phyloP scores from a whole-genome alignment of 768 basidiomycete species.

The Cystofilobasidium macerans region DNA sequence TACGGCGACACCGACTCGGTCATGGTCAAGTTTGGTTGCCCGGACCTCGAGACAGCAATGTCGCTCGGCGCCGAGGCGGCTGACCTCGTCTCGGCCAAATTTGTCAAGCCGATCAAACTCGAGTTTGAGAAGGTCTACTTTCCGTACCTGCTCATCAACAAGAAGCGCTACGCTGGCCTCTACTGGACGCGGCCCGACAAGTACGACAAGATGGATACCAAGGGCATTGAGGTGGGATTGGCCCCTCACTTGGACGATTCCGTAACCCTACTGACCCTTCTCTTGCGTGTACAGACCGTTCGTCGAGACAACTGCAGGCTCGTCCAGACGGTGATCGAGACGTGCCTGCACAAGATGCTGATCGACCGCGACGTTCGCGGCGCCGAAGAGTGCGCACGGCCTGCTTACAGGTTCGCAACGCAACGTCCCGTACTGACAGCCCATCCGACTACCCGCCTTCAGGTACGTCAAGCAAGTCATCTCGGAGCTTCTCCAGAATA shows the following conservation, averaged over 20 bases:
- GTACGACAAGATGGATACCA: constrained; percentile 99
- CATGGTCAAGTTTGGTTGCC: constrained; percentile 93
- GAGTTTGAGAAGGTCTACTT: constrained; percentile 99
- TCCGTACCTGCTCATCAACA: constrained; percentile 93
- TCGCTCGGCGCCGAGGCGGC: constrained; percentile 84
- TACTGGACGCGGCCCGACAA: constrained; percentile 95
- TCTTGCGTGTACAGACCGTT: constrained; percentile 57
- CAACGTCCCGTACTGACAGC: too few relatives aligned
- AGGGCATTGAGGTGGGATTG: constrained; percentile 81
- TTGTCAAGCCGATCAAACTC: constrained; percentile 90
- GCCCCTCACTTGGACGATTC: too few relatives aligned
- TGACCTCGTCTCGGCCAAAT: constrained; percentile 75
- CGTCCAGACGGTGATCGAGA: constrained; percentile 94
- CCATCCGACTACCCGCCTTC: too few relatives aligned
- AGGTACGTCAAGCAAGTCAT: constrained; percentile 92
- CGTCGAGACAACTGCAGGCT: constrained; percentile 97
- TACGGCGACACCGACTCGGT: constrained; percentile 99
- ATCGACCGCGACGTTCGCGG: constrained; percentile 88
- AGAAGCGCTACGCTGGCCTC: constrained; percentile 94
- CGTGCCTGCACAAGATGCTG: constrained; percentile 93
- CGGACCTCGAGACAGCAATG: constrained; percentile 79
- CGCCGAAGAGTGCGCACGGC: constrained; percentile 83
- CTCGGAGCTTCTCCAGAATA: constrained; percentile 87
- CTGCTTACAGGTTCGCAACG: too few relatives aligned
- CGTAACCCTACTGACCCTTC: background rate